Evolutionary conservation across 371 early-diverging fungal species (phyloP), one percentile per base, ranked within the genome.

Genomic region (Lichtheimia corymbifera): DNA sequence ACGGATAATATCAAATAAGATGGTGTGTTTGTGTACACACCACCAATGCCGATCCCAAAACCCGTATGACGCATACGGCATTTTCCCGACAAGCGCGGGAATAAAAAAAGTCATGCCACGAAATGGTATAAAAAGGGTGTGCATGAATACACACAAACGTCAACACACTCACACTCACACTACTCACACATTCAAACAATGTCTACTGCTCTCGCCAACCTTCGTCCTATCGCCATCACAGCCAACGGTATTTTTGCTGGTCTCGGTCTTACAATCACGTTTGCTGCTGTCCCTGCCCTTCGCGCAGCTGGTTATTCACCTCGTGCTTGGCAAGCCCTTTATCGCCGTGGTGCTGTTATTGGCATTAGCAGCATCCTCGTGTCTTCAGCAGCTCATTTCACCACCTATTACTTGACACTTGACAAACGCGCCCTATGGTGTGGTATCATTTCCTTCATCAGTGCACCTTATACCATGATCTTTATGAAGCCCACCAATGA

Each of bases 191-290:
- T 9, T 9, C 35, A 35, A 22, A 22, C 11, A 6, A 35, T 35
- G 35, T 35, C 35, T 35, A 35, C 35, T 35, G 11, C 9, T 35
- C 35, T 35, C 9, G 5, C 14, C 28, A 24, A 44, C 43, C 6
- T 56, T 27, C 45, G 22, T 15, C 57, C 57, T 17, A n/a, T 45
- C 15, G 57, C 57, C 25, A 42, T 42, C 15, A 56, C 57, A 15
- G 52, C 53, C 7, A 58, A 57, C 40, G 63, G 63, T 4, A 50
- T 63, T 18, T 63, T 58, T 18, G 58, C 58, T 44, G 63, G 63
- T 4, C 53, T 63, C 44, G 63, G 58, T 28, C 41, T 63, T 22
- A 15, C 63, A 7, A 43, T 58, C 24, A 53, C 35, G 7, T 18
- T 43, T 41, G 52, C 43, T 1, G 25, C 30, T 27, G 53, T 58